Base-by-base conservation (phyloP, 768 basidiomycete genomes). In the Chalciporus chontae region DNA sequence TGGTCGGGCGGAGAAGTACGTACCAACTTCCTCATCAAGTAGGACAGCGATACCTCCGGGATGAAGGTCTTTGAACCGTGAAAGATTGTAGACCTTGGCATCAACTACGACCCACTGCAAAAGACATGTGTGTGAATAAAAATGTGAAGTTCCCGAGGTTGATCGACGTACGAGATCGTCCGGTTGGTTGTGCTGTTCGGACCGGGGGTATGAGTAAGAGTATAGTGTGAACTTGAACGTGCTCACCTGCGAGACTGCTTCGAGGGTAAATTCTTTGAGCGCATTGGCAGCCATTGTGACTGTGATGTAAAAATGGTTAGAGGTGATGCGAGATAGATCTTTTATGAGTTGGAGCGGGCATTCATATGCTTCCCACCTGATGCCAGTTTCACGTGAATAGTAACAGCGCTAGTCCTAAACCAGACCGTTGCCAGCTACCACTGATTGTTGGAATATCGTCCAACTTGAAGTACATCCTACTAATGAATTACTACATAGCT, bases 11-110 rank as follows among this genome's bases (percentile, higher is more conserved):
- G 34, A n/a, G 21, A 13, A 24, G 34, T 9, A 59, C 84, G 50
- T 50, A 85, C 89, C 89, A 42, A 94, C 78, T 57, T 88, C 86
- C 5, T 74, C 69, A 59, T 89, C 84, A n/a, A 84, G 67, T n/a
- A 96, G 75, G 31, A 92, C 90, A 3, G 81, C 77, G 0, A 75
- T 66, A 10, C 93, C 93, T 42, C 93, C 94, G 1, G 91, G 94
- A 61, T 96, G 94, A 56, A 94, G 72, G 42, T 73, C 75, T 45
- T 78, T 80, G 69, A 96, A 95, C 60, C 81, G 84, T 45, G 84
- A 82, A 21, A 96, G 70, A 65, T 94, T 85, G 63, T 83, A 92
- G 26, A 92, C 89, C 65, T 88, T 88, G 48, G 82, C 78, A 62
- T 94, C 92, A 50, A 94, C 78, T 51, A 90, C 78, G 43, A 94